phyloP scores from a whole-genome alignment of 73 alveolate genomes.

The Breviolum minutum region DNA sequence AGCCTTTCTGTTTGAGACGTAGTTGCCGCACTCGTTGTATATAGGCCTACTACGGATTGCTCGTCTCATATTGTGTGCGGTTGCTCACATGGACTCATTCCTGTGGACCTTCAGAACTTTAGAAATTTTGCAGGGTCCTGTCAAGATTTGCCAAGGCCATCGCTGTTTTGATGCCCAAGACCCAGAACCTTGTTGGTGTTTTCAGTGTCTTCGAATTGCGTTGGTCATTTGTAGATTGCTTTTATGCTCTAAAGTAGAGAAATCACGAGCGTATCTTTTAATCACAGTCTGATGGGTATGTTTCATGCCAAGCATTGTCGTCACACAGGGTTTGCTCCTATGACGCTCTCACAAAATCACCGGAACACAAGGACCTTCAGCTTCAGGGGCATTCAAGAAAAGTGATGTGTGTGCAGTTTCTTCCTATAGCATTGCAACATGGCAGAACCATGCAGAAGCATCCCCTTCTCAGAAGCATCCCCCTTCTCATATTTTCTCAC shows the following conservation, averaged over 20 bases:
- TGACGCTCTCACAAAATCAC: conserved; percentile 35
- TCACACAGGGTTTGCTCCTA: conserved; percentile 35
- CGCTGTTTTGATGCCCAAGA: conserved; percentile 23
- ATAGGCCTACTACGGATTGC: conserved; percentile 15
- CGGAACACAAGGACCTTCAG: neutral
- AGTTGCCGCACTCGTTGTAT: no score
- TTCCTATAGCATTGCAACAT: no score
- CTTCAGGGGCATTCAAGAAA: neutral
- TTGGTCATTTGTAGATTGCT: no score
- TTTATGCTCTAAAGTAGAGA: no score
- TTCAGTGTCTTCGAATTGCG: no score
- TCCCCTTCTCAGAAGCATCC: neutral
- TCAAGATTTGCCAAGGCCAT: conserved; percentile 29
- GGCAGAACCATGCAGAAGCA: neutral
- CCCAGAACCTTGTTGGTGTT: neutral
- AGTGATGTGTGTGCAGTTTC: neutral
- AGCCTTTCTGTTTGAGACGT: neutral
- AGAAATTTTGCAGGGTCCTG: no score
- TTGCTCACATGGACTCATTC: neutral
- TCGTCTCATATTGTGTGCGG: conserved; percentile 45
- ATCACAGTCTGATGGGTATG: no score
- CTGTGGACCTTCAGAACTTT: neutral
- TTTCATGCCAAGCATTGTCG: no score
- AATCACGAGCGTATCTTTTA: no score
- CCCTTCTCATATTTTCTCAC: neutral